Conservation (phyloP, 163 green algal genomes). For the Scenedesmus sp. region DNA sequence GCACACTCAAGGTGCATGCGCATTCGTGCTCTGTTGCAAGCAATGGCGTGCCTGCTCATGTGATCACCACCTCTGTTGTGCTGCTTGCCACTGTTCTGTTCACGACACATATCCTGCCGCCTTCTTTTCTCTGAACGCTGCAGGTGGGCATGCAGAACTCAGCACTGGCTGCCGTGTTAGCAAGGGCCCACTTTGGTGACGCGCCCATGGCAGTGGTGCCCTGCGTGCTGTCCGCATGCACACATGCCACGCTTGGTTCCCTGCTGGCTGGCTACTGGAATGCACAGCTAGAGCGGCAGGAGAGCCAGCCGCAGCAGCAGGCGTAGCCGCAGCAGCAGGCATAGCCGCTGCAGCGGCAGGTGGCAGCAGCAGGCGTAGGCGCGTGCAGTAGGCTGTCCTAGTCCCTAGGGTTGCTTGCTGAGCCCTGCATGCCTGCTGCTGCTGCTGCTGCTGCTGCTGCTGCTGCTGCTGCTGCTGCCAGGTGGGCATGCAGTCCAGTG, state of each 20-base stretch:
- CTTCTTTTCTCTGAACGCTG: not conserved
- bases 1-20: not conserved
- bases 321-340: not conserved
- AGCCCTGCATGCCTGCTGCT: conserved; percentile 8
- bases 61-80: not conserved
- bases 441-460: conserved; percentile 3
- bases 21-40: not conserved
- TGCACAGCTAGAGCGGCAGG: not conserved
- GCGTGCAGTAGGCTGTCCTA: conserved; percentile 4
- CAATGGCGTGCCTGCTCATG: not conserved
- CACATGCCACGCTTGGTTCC: conserved; percentile 76
- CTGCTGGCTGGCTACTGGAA: conserved; percentile 73
- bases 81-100: not conserved
- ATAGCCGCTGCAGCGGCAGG: not conserved
- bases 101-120: not conserved
- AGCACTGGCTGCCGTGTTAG: conserved; percentile 81
- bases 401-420: not conserved
- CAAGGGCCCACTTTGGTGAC: conserved; percentile 76
- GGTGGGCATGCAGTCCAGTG: conserved; percentile 78
- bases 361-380: not conserved
- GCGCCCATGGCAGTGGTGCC: conserved; percentile 76
- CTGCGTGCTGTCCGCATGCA: conserved; percentile 79
- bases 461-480: conserved; percentile 31
- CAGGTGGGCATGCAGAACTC: conserved; percentile 80
- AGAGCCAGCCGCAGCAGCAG: not conserved